Evolutionary conservation across 495 filamentous ascomycete species (phyloP).

Genomic region (Neurospora sp.): DNA sequence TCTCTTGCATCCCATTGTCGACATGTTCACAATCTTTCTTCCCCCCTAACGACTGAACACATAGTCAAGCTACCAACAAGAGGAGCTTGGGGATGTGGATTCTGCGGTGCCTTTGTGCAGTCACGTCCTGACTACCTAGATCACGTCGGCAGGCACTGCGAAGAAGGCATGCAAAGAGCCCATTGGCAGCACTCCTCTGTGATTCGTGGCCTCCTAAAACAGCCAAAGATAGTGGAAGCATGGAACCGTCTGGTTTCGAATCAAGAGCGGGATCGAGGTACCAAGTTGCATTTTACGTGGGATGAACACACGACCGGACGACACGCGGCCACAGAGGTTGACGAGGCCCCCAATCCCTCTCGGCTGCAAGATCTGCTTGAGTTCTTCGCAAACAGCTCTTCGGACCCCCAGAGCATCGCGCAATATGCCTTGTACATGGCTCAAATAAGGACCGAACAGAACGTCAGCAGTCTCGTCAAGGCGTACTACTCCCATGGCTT

Average conservation of each 20-base stretch:
- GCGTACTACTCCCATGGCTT: not conserved
- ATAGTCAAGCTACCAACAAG: not conserved
- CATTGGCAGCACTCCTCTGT: slow-evolving; percentile 18
- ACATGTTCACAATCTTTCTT: slow-evolving; percentile 2
- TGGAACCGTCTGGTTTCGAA: slow-evolving; percentile 10
- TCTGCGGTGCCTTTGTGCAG: slow-evolving; percentile 8
- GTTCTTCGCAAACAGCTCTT: slow-evolving; percentile 4
- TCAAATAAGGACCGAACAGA: not conserved
- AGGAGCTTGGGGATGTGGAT: slow-evolving; percentile 20
- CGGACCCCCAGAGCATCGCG: not conserved
- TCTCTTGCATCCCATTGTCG: slow-evolving; percentile 5
- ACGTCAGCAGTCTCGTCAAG: slow-evolving; percentile 6
- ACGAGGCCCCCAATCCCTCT: not conserved
- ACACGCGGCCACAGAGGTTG: not conserved
- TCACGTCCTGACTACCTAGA: slow-evolving; percentile 13
- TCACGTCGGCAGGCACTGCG: slow-evolving; percentile 16
- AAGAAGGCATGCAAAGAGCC: slow-evolving; percentile 8
- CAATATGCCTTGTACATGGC: slow-evolving; percentile 1
- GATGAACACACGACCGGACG: slow-evolving; percentile 7
- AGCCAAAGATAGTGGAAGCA: slow-evolving; percentile 7
- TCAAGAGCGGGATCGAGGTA: slow-evolving; percentile 5
- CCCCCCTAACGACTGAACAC: not conserved
- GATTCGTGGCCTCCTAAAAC: slow-evolving; percentile 15
- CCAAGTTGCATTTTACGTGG: slow-evolving; percentile 12
- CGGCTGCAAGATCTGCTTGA: slow-evolving; percentile 12